Evolutionary conservation across 495 filamentous ascomycete genomes (phyloP).

Genomic region (Talaromyces borbonicus): DNA sequence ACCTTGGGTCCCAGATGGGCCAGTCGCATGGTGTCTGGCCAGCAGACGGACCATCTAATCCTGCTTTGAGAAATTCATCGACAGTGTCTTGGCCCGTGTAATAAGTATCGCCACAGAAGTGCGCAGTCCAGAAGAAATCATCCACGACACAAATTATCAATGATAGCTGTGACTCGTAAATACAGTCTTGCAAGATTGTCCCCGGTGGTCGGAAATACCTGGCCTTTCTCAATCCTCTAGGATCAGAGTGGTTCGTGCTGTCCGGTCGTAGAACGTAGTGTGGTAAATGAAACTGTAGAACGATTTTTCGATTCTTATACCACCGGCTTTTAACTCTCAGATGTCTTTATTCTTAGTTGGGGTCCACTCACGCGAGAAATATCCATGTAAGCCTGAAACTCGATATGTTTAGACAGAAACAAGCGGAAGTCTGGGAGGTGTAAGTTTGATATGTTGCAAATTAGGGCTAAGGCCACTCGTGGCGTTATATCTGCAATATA

Average conservation of each 20-base stretch:
- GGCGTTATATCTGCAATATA: constrained; percentile 15
- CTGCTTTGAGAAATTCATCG: constrained; percentile 2
- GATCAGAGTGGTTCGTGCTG: constrained; percentile 8
- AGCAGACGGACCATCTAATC: constrained; percentile 12
- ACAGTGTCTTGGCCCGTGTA: constrained; percentile 11
- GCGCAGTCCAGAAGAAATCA: constrained; percentile 21
- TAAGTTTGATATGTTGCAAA: constrained; percentile 8
- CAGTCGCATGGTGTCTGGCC: constrained; percentile 8
- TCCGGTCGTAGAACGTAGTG: constrained; percentile 17
- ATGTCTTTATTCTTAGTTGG: constrained; percentile 4
- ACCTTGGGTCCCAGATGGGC: constrained; percentile 18
- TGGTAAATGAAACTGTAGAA: constrained; percentile 22
- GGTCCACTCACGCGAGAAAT: constrained; percentile 10
- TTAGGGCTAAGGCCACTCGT: constrained; percentile 9
- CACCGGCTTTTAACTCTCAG: not conserved
- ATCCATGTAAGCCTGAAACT: constrained; percentile 13
- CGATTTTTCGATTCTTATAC: constrained; percentile 6
- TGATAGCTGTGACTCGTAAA: constrained; percentile 22
- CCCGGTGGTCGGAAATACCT: constrained; percentile 6
- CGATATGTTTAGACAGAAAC: constrained; percentile 14
- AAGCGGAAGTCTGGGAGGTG: constrained; percentile 12
- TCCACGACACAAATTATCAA: constrained; percentile 17
- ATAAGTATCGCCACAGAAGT: constrained; percentile 19
- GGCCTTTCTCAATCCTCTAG: constrained; percentile 12
- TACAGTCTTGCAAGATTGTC: constrained; percentile 7